Base-by-base conservation (phyloP, 495 filamentous ascomycete species). In the Xanthoparmelia taractica region DNA sequence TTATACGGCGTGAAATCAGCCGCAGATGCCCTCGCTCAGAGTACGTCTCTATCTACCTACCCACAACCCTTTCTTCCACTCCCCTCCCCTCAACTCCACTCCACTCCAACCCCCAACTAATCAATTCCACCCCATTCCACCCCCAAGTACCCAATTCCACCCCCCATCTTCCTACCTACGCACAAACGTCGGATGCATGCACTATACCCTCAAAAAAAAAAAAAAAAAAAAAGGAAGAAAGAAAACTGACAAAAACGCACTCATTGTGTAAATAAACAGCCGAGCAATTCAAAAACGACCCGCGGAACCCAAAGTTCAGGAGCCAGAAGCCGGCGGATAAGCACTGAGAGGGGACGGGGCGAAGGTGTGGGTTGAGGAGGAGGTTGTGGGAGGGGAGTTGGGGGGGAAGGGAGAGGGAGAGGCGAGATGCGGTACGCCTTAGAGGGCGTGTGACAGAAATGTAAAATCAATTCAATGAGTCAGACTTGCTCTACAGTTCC, bases 201-300 rank as follows among this genome's bases (percentile, higher is more conserved):
- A n/a, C n/a, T n/a, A n/a, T n/a, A n/a, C n/a, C n/a, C n/a, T n/a
- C n/a, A n/a, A n/a, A n/a, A n/a, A n/a, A n/a, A n/a, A n/a, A n/a
- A n/a, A n/a, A n/a, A n/a, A n/a, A n/a, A n/a, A n/a, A n/a, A n/a
- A n/a, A n/a, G n/a, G n/a, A n/a, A n/a, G 13, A 20, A 29, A 13
- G 33, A 2, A 37, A 7, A 40, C 64, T 66, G 33, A 66, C 57
- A 61, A 27, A 17, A 31, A 10, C 17, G 3, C 11, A n/a, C 1
- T 38, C 33, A 10, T 25, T 15, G 0, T 25, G n/a, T n/a, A n/a
- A n/a, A n/a, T n/a, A n/a, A n/a, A 25, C 33, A 97, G 93, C 84
- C 78, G 89, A 87, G 64, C 89, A 97, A 75, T 96, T 82, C 85
- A 92, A 89, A 85, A 93, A 94, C 81, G 93, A 97, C 79, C 92